Base-by-base conservation (phyloP, 2,329 filamentous ascomycete species). In the Colletotrichum ledebouriae region DNA sequence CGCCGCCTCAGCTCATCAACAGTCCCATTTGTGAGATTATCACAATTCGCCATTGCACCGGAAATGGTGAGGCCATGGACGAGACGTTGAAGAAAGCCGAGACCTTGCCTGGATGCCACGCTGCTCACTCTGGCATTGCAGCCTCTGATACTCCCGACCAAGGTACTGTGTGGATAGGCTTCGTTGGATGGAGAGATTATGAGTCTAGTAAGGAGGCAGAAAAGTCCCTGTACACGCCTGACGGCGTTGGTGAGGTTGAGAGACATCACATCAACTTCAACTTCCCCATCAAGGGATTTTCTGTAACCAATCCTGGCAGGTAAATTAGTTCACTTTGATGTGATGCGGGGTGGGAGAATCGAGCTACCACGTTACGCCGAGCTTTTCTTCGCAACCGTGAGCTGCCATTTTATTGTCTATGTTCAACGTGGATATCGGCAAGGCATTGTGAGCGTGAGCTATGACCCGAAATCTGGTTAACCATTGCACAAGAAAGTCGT, bases 221-320 rank as follows among this genome's bases (percentile, higher is more conserved):
- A 6, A 68, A 65, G 49, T 49, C 47, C 1, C 13, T 50, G 1
- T 68, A 68, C 15, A 68, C 50, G 6, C 66, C 66, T 1, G 29
- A 47, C 0, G 66, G 49, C 3, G 41, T 55, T 1, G 66, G 66
- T 0, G 44, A 69, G 4, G n/a, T 66, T 0, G 66, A 69, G 56
- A 13, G 17, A 2, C 66, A 69, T 22, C 61, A 69, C 25, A 60
- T 66, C 37, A 66, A 69, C 62, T 69, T 69, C 25, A 69, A 66
- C 4, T 69, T 69, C 15, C 66, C 66, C 6, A 69, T 69, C 6
- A 69, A 69, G 61, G 66, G 66, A 6, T 69, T 65, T 13, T 69
- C 66, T 3, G 61, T 69, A 3, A 69, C 66, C 6, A 69, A 69
- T 34, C 66, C 66, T 4, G 66, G 66, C 9, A 69, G 66, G 56